phyloP scores from a whole-genome alignment of 2,329 filamentous ascomycete genomes.

The Calonectria naviculata region DNA sequence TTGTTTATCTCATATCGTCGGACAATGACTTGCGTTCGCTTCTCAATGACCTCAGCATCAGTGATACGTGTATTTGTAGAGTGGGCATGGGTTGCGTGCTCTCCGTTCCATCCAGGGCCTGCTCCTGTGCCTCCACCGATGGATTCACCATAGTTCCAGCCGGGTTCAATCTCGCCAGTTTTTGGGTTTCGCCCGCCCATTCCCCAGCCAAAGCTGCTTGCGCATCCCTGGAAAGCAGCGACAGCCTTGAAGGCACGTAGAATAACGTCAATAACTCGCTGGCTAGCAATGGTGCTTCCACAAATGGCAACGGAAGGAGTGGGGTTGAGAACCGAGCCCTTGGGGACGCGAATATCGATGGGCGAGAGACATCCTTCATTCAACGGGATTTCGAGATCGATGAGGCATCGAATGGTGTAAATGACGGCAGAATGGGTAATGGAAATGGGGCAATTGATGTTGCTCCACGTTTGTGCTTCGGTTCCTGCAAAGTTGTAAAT shows the following conservation, averaged over 20 bases:
- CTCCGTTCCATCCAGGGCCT: slow-evolving; percentile 42
- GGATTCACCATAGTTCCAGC: slow-evolving; percentile 68
- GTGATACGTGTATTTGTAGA: slow-evolving; percentile 49
- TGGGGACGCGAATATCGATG: slow-evolving; percentile 46
- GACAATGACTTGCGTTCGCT: slow-evolving; percentile 47
- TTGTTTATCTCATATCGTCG: slow-evolving; percentile 42
- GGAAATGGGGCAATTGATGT: slow-evolving; percentile 49
- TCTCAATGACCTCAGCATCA: slow-evolving; percentile 48
- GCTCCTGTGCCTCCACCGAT: slow-evolving; percentile 49
- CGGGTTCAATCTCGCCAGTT: slow-evolving; percentile 48
- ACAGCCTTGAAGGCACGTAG: slow-evolving; percentile 41
- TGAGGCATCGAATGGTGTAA: slow-evolving; percentile 50
- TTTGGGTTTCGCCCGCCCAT: slow-evolving; percentile 43
- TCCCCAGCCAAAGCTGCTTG: slow-evolving; percentile 48
- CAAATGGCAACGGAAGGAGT: slow-evolving; percentile 46
- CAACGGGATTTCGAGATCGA: slow-evolving; percentile 50
- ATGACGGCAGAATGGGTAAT: slow-evolving; percentile 53
- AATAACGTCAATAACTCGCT: slow-evolving; percentile 48
- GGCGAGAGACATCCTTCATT: slow-evolving; percentile 52
- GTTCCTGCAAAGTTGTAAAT: slow-evolving; percentile 51
- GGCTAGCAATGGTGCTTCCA: slow-evolving; percentile 69
- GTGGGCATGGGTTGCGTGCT: slow-evolving; percentile 42
- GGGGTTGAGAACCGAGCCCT: slow-evolving; percentile 47
- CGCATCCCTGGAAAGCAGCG: slow-evolving; percentile 41
- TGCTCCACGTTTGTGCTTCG: slow-evolving; percentile 47